Evolutionary conservation across 2,329 filamentous ascomycete species (phyloP).

Genomic region (Exophiala xenobiotica): DNA sequence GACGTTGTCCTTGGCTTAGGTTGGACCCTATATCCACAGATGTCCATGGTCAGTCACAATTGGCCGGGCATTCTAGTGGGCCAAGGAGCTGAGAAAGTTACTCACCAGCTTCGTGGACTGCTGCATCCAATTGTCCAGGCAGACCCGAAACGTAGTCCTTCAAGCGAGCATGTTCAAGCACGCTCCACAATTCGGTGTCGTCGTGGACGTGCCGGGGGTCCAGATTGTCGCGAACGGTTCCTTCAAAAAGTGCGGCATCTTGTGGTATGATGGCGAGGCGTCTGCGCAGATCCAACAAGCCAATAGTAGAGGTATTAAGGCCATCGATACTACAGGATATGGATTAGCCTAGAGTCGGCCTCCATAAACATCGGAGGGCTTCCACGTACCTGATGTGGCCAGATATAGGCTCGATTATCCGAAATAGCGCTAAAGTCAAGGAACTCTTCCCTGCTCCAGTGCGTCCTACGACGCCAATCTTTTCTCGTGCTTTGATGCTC

Average conservation of each 20-base stretch:
- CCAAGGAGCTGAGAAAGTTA: conserved; percentile 26
- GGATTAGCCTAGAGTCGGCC: conserved; percentile 5
- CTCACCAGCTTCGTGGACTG: conserved; percentile 90
- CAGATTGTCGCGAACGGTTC: conserved; percentile 88
- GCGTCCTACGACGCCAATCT: conserved; percentile 94
- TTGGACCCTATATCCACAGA: conserved; percentile 68
- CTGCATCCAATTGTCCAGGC: conserved; percentile 85
- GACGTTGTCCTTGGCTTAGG: conserved; percentile 89
- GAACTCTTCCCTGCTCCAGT: conserved; percentile 97
- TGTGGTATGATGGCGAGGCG: conserved; percentile 96
- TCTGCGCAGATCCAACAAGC: conserved; percentile 81
- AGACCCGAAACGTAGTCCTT: conserved; percentile 86
- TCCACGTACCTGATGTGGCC: conserved; percentile 64
- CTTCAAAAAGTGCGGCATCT: conserved; percentile 93
- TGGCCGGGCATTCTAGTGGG: conserved; percentile 4
- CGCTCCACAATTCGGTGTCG: conserved; percentile 96
- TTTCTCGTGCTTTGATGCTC: conserved; percentile 92
- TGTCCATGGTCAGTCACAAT: conserved; percentile 11
- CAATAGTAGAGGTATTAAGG: conserved; percentile 86
- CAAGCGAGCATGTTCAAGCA: conserved; percentile 87
- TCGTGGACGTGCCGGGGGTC: conserved; percentile 94
- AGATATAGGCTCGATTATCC: conserved; percentile 83
- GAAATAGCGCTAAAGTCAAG: conserved; percentile 86
- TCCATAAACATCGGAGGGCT: not conserved
- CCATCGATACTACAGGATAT: conserved; percentile 67